phyloP scores from a whole-genome alignment of 495 filamentous ascomycete species.

The Mytilinidion resinicola region DNA sequence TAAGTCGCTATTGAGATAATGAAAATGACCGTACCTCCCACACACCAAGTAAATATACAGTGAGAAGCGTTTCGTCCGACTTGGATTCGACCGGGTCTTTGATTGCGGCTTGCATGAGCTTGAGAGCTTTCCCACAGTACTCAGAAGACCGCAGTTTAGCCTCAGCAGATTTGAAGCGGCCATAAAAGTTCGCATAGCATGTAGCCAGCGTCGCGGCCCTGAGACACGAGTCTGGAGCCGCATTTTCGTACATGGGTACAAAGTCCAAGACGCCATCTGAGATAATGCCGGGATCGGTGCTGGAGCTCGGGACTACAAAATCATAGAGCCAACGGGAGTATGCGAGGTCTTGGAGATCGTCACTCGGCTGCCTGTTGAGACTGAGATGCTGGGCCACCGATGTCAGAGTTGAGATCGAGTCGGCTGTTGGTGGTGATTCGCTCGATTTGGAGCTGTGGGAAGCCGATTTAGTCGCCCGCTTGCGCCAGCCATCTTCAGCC shows the following conservation, averaged over 20 bases:
- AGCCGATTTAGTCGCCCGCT: conserved; percentile 9
- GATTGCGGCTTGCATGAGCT: conserved; percentile 10
- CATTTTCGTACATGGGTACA: conserved; percentile 12
- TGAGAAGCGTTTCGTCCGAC: conserved; percentile 6
- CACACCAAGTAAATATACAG: conserved; percentile 18
- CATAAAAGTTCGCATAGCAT: conserved; percentile 13
- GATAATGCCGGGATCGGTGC: not conserved
- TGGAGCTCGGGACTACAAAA: conserved; percentile 8
- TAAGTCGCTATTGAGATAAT: no score
- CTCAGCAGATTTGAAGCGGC: conserved; percentile 5
- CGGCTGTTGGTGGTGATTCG: not conserved
- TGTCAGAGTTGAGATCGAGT: not conserved
- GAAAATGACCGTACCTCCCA: conserved; percentile 9
- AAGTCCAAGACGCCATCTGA: conserved; percentile 10
- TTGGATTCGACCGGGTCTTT: conserved; percentile 4
- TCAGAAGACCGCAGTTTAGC: conserved; percentile 10
- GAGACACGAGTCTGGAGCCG: conserved; percentile 8
- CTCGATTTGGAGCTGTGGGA: not conserved
- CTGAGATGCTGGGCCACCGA: not conserved
- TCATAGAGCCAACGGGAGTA: conserved; percentile 18
- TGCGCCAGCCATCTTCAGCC: conserved; percentile 22
- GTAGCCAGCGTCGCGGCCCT: not conserved
- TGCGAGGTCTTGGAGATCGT: conserved; percentile 7
- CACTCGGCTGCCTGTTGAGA: not conserved
- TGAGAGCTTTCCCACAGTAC: conserved; percentile 15